Evolutionary conservation across 306 rosid genomes (phyloP).

Genomic region (Citrullus mucosospermus): DNA sequence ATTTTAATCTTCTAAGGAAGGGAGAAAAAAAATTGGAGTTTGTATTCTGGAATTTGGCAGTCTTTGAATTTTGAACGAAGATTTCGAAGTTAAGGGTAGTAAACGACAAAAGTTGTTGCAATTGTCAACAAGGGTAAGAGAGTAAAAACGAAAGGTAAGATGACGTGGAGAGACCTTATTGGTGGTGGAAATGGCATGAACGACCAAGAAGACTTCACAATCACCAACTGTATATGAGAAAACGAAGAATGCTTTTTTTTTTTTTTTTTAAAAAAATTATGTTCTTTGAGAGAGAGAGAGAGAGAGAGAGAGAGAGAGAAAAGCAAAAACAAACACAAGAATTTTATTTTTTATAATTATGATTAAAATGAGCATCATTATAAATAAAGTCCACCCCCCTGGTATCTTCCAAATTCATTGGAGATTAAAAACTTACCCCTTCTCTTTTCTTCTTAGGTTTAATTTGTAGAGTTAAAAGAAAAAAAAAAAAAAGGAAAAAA

Average conservation of each 20-base stretch:
- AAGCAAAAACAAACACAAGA: too few species aligned
- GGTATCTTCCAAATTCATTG: slow-evolving; percentile 52
- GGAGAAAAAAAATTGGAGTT: too few species aligned
- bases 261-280: too few species aligned
- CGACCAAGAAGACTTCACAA: neutral
- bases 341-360: neutral
- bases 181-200: neutral
- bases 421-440: neutral
- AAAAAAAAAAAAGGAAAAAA: neutral
- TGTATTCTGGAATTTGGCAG: neutral
- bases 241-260: neutral
- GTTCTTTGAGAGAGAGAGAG: too few species aligned
- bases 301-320: too few species aligned
- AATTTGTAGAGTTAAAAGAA: neutral
- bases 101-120: neutral
- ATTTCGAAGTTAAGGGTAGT: neutral
- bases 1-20: too few species aligned
- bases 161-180: slow-evolving; percentile 9
- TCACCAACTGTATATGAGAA: neutral
- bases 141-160: neutral
- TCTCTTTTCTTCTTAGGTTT: slow-evolving; percentile 12
- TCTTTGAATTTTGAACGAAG: neutral
- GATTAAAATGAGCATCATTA: slow-evolving; percentile 13
- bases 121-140: neutral
- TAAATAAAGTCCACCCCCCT: slow-evolving; percentile 14